Evolutionary conservation across 352 stramenopile species (phyloP).

Genomic region (Pythium aquatile): DNA sequence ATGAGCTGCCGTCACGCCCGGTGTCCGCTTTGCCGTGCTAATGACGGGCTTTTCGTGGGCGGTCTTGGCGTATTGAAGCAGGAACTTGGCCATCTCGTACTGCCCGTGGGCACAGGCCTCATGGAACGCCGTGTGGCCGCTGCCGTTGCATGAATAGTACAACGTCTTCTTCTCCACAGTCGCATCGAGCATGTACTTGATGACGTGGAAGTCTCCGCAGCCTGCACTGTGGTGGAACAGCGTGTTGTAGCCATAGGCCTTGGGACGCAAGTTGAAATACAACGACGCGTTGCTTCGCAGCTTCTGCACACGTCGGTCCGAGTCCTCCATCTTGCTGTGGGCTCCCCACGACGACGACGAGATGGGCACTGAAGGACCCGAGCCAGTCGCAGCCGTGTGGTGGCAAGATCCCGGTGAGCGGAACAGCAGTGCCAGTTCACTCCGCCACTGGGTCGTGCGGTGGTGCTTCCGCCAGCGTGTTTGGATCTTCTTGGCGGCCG

Average conservation of each 20-base stretch:
- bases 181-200: slow-evolving; percentile 74
- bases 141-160: slow-evolving; percentile 50
- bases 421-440: slow-evolving; percentile 56
- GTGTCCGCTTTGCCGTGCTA: background rate
- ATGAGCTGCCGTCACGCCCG: slow-evolving; percentile 9
- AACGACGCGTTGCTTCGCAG: slow-evolving; percentile 45
- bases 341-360: slow-evolving; percentile 35
- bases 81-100: slow-evolving; percentile 73
- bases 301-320: slow-evolving; percentile 54
- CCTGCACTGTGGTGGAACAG: slow-evolving; percentile 66
- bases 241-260: slow-evolving; percentile 57
- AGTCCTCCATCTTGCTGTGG: slow-evolving; percentile 69
- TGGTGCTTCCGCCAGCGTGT: slow-evolving; percentile 38
- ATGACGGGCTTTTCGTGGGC: slow-evolving; percentile 11
- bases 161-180: slow-evolving; percentile 24
- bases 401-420: slow-evolving; percentile 15
- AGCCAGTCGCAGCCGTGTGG: background rate
- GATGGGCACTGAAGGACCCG: background rate
- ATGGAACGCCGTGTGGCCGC: slow-evolving; percentile 64
- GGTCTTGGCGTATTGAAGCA: slow-evolving; percentile 34
- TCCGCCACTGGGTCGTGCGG: slow-evolving; percentile 38
- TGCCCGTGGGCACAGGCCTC: slow-evolving; percentile 60
- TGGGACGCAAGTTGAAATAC: slow-evolving; percentile 55
- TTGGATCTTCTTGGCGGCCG: slow-evolving; percentile 40
- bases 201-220: slow-evolving; percentile 71